phyloP scores from a whole-genome alignment of 2,329 filamentous ascomycete species.

The Trichoderma breve region DNA sequence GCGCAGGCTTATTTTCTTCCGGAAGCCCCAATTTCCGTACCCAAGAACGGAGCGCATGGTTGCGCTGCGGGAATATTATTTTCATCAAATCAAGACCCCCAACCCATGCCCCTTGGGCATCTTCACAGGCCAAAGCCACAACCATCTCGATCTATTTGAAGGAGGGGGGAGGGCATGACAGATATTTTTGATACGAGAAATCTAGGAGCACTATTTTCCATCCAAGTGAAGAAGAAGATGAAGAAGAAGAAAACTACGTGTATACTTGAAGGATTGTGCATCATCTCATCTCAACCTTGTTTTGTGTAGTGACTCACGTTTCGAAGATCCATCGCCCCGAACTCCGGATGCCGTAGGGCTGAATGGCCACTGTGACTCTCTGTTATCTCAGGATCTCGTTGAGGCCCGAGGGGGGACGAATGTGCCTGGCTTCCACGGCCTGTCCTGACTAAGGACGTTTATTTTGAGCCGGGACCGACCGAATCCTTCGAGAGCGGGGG shows the following conservation, averaged over 20 bases:
- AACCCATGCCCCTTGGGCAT: not conserved
- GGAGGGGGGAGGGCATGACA: not conserved
- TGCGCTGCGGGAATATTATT: conserved; percentile 7
- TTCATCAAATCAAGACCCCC: conserved; percentile 7
- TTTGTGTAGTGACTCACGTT: not conserved
- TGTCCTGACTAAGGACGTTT: not conserved
- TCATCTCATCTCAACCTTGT: not conserved
- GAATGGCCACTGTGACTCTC: not conserved
- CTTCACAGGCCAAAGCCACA: not conserved
- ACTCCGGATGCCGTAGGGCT: conserved; percentile 2
- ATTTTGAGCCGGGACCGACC: not conserved
- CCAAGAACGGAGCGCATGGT: not conserved
- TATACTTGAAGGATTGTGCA: not conserved
- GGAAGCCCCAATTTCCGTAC: not conserved
- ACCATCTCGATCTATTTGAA: not conserved
- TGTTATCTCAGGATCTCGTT: not conserved
- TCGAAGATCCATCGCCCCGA: not conserved
- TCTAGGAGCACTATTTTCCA: not conserved
- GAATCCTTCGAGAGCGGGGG: not conserved
- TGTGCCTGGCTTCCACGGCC: not conserved
- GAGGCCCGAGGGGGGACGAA: not conserved
- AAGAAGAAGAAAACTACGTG: not conserved
- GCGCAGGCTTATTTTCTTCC: not conserved
- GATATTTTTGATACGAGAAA: not conserved
- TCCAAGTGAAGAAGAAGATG: not conserved